Evolutionary conservation across 768 basidiomycete genomes (phyloP).

Genomic region (Melanogaster broomeanus): DNA sequence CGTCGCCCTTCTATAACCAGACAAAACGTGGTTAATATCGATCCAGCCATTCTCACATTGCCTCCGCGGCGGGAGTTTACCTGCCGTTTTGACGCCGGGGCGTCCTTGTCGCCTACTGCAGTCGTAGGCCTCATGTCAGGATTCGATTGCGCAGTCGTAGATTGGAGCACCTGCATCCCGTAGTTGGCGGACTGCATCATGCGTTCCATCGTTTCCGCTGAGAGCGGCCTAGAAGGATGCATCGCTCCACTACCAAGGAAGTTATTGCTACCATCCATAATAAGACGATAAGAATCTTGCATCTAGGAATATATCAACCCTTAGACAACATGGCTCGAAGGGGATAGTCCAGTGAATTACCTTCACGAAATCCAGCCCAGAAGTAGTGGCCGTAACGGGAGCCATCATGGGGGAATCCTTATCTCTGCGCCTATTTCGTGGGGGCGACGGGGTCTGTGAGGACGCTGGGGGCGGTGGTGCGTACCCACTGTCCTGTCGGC

Average conservation of each 20-base stretch:
- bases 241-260: conserved; percentile 25
- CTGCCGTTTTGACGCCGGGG: conserved; percentile 34
- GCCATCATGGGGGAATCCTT: conserved; percentile 34
- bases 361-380: conserved; percentile 45
- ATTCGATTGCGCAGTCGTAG: conserved; percentile 26
- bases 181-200: conserved; percentile 46
- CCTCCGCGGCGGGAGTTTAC: conserved; percentile 31
- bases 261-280: conserved; percentile 41
- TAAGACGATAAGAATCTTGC: conserved; percentile 44
- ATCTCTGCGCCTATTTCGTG: conserved; percentile 39
- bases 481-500: conserved; percentile 36
- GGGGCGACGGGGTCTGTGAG: conserved; percentile 28
- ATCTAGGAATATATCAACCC: conserved; percentile 32
- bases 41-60: conserved; percentile 23
- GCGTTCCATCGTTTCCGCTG: conserved; percentile 41
- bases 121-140: conserved; percentile 27
- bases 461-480: conserved; percentile 24
- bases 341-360: conserved; percentile 21
- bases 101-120: conserved; percentile 30
- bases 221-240: conserved; percentile 22
- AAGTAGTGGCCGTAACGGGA: conserved; percentile 24
- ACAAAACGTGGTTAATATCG: conserved; percentile 31
- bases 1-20: conserved; percentile 38
- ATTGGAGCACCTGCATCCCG: conserved; percentile 36
- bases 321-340: conserved; percentile 11